Evolutionary conservation across 805 yeast genomes (phyloP).

Genomic region (Wickerhamomyces kurtzmanii): DNA sequence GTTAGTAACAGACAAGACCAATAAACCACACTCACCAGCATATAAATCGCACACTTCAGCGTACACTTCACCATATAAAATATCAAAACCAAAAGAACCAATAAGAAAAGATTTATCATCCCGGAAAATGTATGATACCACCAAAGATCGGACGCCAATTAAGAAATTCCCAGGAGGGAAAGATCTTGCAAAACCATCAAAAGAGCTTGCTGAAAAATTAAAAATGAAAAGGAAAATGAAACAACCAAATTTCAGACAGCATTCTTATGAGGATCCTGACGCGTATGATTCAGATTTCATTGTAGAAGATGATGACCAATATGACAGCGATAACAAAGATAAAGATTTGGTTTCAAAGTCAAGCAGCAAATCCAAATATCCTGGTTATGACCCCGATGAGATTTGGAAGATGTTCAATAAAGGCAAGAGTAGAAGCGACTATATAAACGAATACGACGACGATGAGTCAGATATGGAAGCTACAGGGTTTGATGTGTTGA

Average conservation of each 20-base stretch:
- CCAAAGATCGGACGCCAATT: slow-evolving; percentile 2
- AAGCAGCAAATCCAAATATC: slow-evolving; percentile 15
- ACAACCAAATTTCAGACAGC: slow-evolving; percentile 6
- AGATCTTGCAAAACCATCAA: slow-evolving; percentile 46
- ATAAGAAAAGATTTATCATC: too few relatives aligned
- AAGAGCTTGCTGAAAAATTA: slow-evolving; percentile 37
- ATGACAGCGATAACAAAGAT: slow-evolving; percentile 5
- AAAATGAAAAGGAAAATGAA: slow-evolving; percentile 18
- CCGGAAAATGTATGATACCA: too few relatives aligned
- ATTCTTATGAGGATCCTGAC: slow-evolving; percentile 24
- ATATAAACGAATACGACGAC: slow-evolving; percentile 33
- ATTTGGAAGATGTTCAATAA: slow-evolving; percentile 81
- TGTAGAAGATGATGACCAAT: slow-evolving; percentile 36
- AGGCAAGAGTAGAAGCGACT: slow-evolving; percentile 42
- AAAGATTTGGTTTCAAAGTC: neutral
- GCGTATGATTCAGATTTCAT: slow-evolving; percentile 47
- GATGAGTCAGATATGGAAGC: slow-evolving; percentile 80
- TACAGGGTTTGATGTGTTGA: slow-evolving; percentile 78
- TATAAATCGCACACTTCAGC: slow-evolving; percentile 4
- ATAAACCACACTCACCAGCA: slow-evolving; percentile 1
- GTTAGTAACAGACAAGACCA: too few relatives aligned
- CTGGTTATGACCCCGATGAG: slow-evolving; percentile 71
- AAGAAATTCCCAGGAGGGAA: slow-evolving; percentile 8
- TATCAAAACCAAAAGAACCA: slow-evolving; percentile 1
- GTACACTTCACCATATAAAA: slow-evolving; percentile 2